Percentiles rank a stretch among this genome's conserved stretches.
These are phyloP conservation scores for Neocallimastix lanati DNA, from an alignment of 192 early-diverging fungal genomes.

Conservation along the genomic window DNA sequence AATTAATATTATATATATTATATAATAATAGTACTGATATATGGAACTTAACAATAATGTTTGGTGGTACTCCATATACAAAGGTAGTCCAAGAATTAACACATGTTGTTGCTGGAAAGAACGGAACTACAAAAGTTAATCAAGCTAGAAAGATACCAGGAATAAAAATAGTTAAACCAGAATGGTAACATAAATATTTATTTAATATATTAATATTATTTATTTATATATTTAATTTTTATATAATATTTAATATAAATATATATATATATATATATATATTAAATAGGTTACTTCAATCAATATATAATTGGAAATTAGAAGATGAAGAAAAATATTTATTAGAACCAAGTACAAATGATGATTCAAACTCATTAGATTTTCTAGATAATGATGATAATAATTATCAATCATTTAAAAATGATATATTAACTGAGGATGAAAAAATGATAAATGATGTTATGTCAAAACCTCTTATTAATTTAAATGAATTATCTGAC, in stretches of 20 bases:
- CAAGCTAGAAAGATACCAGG: slow-evolving; percentile 20
- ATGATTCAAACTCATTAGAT: background rate
- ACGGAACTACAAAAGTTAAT: slow-evolving; percentile 56
- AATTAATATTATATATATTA: background rate
- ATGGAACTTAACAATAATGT: slow-evolving; percentile 58
- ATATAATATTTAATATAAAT: background rate
- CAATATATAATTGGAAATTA: slow-evolving; percentile 46
- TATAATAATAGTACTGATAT: slow-evolving; percentile 34
- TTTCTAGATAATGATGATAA: slow-evolving; percentile 11
- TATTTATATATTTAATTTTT: slow-evolving; percentile 4
- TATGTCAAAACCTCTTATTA: slow-evolving; percentile 22
- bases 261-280: background rate
- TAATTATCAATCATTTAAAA: slow-evolving; percentile 2
- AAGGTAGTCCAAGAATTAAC: slow-evolving; percentile 48
- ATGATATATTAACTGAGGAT: slow-evolving; percentile 10
- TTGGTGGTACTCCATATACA: slow-evolving; percentile 60
- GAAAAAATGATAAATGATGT: slow-evolving; percentile 22
- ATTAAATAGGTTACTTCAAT: slow-evolving; percentile 43
- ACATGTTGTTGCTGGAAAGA: slow-evolving; percentile 73
- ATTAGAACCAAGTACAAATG: slow-evolving; percentile 13
- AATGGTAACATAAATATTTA: slow-evolving; percentile 23
- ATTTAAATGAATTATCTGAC: slow-evolving; percentile 21
- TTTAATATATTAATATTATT: slow-evolving; percentile 13
- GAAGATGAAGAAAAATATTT: slow-evolving; percentile 48
- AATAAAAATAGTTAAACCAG: background rate